Evolutionary conservation across 768 basidiomycete species (phyloP).

Genomic region (Naematelia aurantialba): DNA sequence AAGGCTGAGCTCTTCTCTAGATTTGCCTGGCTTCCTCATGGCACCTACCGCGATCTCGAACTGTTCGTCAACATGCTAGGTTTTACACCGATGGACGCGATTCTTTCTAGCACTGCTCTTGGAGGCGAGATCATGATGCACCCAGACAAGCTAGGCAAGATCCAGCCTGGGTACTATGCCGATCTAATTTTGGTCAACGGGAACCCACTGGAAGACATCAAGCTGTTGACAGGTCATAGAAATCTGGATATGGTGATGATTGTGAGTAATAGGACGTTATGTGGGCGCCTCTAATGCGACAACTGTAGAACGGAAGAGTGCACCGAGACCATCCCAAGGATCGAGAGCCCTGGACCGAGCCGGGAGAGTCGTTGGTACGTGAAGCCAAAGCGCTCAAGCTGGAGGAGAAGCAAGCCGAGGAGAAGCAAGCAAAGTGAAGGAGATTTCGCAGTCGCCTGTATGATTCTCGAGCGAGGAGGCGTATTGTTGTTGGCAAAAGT

Average conservation of each 20-base stretch:
- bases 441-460: too few relatives aligned
- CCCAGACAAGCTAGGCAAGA: slow-evolving; percentile 2
- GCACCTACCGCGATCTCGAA: slow-evolving; percentile 5
- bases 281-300: neutral
- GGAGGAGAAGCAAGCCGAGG: neutral
- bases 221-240: neutral
- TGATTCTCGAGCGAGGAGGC: too few relatives aligned
- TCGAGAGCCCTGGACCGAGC: slow-evolving; percentile 1
- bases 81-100: slow-evolving; percentile 8
- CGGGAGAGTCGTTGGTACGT: neutral
- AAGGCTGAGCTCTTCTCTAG: neutral
- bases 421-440: neutral
- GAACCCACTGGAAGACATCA: slow-evolving; percentile 6
- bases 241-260: slow-evolving; percentile 9
- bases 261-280: neutral
- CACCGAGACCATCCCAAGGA: neutral
- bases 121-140: slow-evolving; percentile 13
- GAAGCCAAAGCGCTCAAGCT: neutral
- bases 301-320: neutral
- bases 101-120: slow-evolving; percentile 1
- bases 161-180: slow-evolving; percentile 5
- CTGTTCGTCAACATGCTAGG: slow-evolving; percentile 8
- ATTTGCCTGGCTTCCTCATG: slow-evolving; percentile 9
- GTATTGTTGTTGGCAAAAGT: neutral
- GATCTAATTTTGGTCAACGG: slow-evolving; percentile 8